Evolutionary conservation across 495 filamentous ascomycete species (phyloP), one percentile per base, ranked within the genome.

Genomic region (Hyaloscypha variabilis): DNA sequence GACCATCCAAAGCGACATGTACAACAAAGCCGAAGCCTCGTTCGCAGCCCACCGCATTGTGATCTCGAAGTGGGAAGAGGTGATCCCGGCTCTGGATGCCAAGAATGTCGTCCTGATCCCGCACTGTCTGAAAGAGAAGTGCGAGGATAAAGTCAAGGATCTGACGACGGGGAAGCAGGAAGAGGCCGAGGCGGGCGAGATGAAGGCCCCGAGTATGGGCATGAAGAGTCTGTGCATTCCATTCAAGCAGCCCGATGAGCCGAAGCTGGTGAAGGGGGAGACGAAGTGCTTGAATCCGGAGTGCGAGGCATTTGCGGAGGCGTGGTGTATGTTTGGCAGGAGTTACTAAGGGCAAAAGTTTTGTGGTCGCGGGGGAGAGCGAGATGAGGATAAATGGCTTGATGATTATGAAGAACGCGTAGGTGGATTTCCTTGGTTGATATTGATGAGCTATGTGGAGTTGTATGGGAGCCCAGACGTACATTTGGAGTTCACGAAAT

Each of bases 151-250:
- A 76, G 91, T 99, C 81, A 99, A 99, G 83, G 92, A 96, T 52
- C 77, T 89, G 75, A 95, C 91, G 67, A 90, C 88, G 25, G 85
- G 90, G 58, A 90, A 86, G 72, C 82, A 82, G 17, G 86, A 88
- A 71, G 86, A 90, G 60, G 81, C 84, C 46, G 90, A 88, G 57
- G 83, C 80, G 39, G 87, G 92, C 68, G 91, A 93, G 71, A 83
- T 90, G 69, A 88, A 87, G 71, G 91, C 90, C 23, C 95, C 96
- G 54, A 89, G 87, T 67, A 98, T 98, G 96, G 95, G 95, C 66
- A 96, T 95, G 72, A 99, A 99, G 87, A 91, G 87, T 66, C 82
- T 99, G 71, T 99, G 95, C 76, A 97, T 99, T 82, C 95, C 96
- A 24, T 97, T 97, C 73, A 91, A 98, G 68, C 95, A 98, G 83